Evolutionary conservation across 345 rosid genomes (phyloP).

Genomic region (Pugionium cornutum): DNA sequence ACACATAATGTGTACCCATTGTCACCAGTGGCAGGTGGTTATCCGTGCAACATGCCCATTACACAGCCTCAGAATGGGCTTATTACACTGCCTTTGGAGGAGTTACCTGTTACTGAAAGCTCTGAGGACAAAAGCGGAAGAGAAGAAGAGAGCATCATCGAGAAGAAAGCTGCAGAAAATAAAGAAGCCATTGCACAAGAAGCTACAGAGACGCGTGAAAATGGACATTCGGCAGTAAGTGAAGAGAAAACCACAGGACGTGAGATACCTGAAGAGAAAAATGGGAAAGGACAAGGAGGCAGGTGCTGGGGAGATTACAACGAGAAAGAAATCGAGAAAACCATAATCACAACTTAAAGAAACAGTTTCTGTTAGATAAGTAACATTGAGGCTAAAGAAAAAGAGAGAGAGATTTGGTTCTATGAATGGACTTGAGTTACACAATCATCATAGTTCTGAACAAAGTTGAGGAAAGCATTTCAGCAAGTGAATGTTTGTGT

Average conservation of each 20-base stretch:
- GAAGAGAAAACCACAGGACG: constrained; percentile 37
- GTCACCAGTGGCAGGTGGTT: constrained; percentile 59
- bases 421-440: constrained; percentile 29
- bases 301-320: constrained; percentile 90
- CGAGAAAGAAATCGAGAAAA: constrained; percentile 65
- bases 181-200: constrained; percentile 41
- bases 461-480: constrained; percentile 21
- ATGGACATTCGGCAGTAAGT: constrained; percentile 36
- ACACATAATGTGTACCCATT: constrained; percentile 50
- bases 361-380: constrained; percentile 24
- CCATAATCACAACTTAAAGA: constrained; percentile 64
- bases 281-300: constrained; percentile 48
- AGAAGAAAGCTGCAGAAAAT: constrained; percentile 45
- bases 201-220: constrained; percentile 40
- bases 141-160: constrained; percentile 39
- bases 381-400: constrained; percentile 39
- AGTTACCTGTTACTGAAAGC: constrained; percentile 38
- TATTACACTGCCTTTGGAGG: constrained; percentile 42
- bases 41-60: constrained; percentile 41
- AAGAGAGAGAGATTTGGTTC: constrained; percentile 21
- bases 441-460: constrained; percentile 18
- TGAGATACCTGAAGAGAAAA: constrained; percentile 40
- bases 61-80: constrained; percentile 58
- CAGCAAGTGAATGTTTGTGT: constrained; percentile 24
- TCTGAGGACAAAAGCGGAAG: constrained; percentile 49